phyloP scores from a whole-genome alignment of 192 early-diverging fungal genomes.

The Rhizophagus clarus region DNA sequence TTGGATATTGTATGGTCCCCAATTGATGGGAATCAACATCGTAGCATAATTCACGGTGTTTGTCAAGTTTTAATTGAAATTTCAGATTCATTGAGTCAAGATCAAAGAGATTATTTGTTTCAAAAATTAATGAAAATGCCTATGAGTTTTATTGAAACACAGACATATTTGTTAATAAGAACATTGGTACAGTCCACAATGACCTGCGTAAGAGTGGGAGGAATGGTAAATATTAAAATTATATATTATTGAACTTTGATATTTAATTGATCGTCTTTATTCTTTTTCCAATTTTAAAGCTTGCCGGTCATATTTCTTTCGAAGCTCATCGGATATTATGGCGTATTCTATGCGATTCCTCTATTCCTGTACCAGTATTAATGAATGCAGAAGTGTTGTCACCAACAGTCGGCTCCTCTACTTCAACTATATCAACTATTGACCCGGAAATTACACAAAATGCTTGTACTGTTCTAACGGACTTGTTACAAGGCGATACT shows the following conservation, averaged over 20 bases:
- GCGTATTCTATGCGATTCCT: constrained; percentile 46
- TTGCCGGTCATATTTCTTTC: constrained; percentile 38
- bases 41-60: constrained; percentile 49
- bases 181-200: constrained; percentile 18
- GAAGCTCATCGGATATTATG: constrained; percentile 45
- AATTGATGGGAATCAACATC: constrained; percentile 53
- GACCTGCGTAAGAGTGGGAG: neutral
- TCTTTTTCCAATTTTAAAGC: constrained; percentile 19
- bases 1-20: constrained; percentile 48
- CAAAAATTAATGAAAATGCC: constrained; percentile 43
- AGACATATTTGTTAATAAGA: constrained; percentile 32
- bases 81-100: constrained; percentile 37
- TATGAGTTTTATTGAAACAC: constrained; percentile 37
- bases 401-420: constrained; percentile 15
- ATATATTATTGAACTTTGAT: neutral
- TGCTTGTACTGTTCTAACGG: constrained; percentile 36
- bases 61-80: constrained; percentile 49
- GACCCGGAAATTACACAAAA: constrained; percentile 41
- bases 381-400: constrained; percentile 27
- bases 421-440: constrained; percentile 27
- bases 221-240: neutral
- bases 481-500: constrained; percentile 39
- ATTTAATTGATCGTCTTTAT: too few species aligned
- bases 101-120: constrained; percentile 41
- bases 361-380: constrained; percentile 22